These are phyloP conservation scores for Cryptococcus floricola DNA, from an alignment of 1,284 basidiomycete genomes.

Conservation along the genomic window DNA sequence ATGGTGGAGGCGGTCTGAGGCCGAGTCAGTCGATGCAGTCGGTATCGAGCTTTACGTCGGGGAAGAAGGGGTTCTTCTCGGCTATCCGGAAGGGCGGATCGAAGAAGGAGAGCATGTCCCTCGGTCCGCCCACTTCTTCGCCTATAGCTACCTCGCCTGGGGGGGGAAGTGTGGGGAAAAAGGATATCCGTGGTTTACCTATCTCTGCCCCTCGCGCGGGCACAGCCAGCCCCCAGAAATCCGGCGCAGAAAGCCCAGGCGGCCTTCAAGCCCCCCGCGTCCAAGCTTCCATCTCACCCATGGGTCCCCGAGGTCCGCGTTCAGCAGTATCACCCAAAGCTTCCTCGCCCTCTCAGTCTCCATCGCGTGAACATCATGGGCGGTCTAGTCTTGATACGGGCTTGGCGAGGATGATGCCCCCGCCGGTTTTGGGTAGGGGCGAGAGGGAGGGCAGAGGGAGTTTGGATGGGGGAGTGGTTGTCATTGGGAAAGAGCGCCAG, in stretches of 20 bases:
- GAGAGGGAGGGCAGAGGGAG: neutral
- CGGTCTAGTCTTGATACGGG: constrained; percentile 30
- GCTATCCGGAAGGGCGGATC: constrained; percentile 23
- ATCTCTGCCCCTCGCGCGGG: constrained; percentile 27
- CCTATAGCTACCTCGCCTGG: neutral
- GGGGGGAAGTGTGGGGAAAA: constrained; percentile 17
- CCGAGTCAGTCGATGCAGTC: constrained; percentile 17
- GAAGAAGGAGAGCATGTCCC: constrained; percentile 32
- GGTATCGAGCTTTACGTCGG: constrained; percentile 10
- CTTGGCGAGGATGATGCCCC: constrained; percentile 12
- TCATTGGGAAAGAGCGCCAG: too few relatives aligned
- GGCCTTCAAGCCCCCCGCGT: constrained; percentile 9
- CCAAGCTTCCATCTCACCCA: constrained; percentile 21
- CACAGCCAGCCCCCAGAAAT: constrained; percentile 7
- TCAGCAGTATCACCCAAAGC: constrained; percentile 21
- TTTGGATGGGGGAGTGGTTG: neutral
- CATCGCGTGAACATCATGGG: constrained; percentile 22
- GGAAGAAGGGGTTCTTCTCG: constrained; percentile 35
- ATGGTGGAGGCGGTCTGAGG: constrained; percentile 11
- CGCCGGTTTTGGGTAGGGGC: neutral
- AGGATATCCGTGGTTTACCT: constrained; percentile 33
- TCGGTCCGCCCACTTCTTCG: constrained; percentile 20
- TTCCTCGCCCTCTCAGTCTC: constrained; percentile 23
- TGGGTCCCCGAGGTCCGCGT: constrained; percentile 31
- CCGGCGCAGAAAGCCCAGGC: neutral